Percentiles rank a stretch among this genome's conserved stretches.
Conservation (phyloP, 345 rosid genomes). For the Nasturtium officinale region DNA sequence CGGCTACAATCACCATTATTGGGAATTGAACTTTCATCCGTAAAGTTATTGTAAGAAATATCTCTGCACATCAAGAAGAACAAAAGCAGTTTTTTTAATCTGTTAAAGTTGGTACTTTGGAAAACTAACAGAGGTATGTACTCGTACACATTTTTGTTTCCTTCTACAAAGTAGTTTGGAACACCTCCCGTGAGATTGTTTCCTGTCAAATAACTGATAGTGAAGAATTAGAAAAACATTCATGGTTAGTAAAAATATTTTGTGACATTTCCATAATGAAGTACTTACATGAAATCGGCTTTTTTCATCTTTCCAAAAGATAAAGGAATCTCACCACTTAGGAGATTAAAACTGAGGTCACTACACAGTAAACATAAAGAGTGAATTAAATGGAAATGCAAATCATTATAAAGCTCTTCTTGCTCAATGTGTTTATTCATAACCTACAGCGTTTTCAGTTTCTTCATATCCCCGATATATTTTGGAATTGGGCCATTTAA, state of each 20-base stretch:
- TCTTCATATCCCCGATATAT: slow-evolving; percentile 58
- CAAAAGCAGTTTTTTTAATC: neutral
- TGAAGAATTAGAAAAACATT: slow-evolving; percentile 13
- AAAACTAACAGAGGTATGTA: slow-evolving; percentile 7
- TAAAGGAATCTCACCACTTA: slow-evolving; percentile 70
- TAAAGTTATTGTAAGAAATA: slow-evolving; percentile 76
- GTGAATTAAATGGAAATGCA: neutral
- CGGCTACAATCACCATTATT: slow-evolving; percentile 45
- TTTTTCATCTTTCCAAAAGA: slow-evolving; percentile 53
- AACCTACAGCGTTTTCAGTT: slow-evolving; percentile 76
- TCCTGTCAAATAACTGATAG: slow-evolving; percentile 67
- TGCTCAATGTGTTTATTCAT: neutral
- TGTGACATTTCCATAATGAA: neutral
- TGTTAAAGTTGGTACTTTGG: slow-evolving; percentile 1
- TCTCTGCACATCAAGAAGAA: slow-evolving; percentile 58
- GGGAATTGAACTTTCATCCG: slow-evolving; percentile 62
- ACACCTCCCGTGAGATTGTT: slow-evolving; percentile 70
- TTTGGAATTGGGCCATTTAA: slow-evolving; percentile 63
- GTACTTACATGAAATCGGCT: slow-evolving; percentile 75
- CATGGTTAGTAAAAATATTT: neutral
- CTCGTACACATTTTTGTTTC: slow-evolving; percentile 72
- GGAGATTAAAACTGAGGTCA: slow-evolving; percentile 79
- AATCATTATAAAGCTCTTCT: slow-evolving; percentile 2
- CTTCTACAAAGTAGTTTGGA: slow-evolving; percentile 57
- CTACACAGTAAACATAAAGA: slow-evolving; percentile 46